These are phyloP conservation scores for Agapanthus africanus DNA, from an alignment of 106 monocot genomes.

Conservation along the genomic window DNA sequence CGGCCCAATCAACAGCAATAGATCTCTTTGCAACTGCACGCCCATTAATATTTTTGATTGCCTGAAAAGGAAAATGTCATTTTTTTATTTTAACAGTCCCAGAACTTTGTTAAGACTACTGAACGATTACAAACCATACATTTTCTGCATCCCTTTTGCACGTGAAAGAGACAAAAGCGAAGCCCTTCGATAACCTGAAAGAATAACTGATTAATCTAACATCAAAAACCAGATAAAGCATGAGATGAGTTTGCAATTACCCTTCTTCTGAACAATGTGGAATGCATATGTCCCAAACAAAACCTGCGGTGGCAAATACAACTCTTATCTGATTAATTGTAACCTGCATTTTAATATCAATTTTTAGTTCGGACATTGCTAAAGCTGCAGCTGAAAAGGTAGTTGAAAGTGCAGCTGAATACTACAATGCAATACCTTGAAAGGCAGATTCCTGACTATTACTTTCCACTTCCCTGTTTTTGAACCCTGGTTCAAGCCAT, in stretches of 20 bases:
- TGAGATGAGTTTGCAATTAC: constrained; percentile 25
- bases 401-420: not conserved
- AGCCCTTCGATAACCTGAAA: constrained; percentile 82
- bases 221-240: constrained; percentile 1
- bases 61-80: constrained; percentile 30
- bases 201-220: constrained; percentile 6
- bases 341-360: constrained; percentile 39
- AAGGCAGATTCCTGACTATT: constrained; percentile 90
- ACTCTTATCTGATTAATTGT: constrained; percentile 60
- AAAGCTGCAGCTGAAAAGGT: not conserved
- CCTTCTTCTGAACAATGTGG: constrained; percentile 66
- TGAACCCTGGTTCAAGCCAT: constrained; percentile 50
- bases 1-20: constrained; percentile 96
- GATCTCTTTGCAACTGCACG: constrained; percentile 59
- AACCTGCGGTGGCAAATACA: constrained; percentile 60
- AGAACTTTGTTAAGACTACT: not conserved
- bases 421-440: constrained; percentile 50
- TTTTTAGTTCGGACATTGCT: not conserved
- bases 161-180: constrained; percentile 94
- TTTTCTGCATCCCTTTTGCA: constrained; percentile 88
- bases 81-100: not conserved
- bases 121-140: constrained; percentile 33
- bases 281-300: constrained; percentile 87
- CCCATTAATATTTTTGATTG: constrained; percentile 80
- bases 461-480: constrained; percentile 90